Conservation (phyloP, 768 basidiomycete species). For the Leccinum boreale region DNA sequence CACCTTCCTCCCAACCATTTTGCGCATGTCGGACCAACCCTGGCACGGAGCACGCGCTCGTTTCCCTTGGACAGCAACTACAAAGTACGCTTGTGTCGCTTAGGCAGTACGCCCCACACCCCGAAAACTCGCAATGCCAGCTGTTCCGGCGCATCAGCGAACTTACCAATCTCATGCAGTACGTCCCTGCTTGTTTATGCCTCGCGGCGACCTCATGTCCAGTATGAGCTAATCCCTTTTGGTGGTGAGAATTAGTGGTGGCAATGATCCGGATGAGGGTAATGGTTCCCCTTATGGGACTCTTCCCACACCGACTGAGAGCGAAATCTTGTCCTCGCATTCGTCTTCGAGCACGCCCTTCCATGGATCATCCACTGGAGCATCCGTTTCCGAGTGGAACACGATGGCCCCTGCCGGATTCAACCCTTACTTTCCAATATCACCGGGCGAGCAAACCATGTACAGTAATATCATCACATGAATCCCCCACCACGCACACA, state of each 20-base stretch:
- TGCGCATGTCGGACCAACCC: conserved; percentile 67
- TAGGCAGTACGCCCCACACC: conserved; percentile 60
- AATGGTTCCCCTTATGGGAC: conserved; percentile 51
- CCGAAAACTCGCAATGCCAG: conserved; percentile 49
- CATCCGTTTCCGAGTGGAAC: conserved; percentile 59
- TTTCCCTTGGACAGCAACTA: conserved; percentile 61
- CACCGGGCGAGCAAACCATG: conserved; percentile 50
- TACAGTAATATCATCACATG: conserved; percentile 58
- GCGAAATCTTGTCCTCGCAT: conserved; percentile 51
- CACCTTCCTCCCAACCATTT: conserved; percentile 36
- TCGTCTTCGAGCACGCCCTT: conserved; percentile 41
- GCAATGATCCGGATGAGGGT: conserved; percentile 48
- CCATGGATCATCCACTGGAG: conserved; percentile 44
- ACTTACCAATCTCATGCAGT: conserved; percentile 65
- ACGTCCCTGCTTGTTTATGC: conserved; percentile 34
- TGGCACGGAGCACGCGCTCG: conserved; percentile 53
- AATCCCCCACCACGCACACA: conserved; percentile 14
- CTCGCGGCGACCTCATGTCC: conserved; percentile 34
- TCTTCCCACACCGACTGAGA: conserved; percentile 57
- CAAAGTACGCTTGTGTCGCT: conserved; percentile 54
- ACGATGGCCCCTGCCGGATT: conserved; percentile 52
- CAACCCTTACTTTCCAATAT: conserved; percentile 67
- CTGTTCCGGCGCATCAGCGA: conserved; percentile 60
- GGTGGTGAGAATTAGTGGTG: conserved; percentile 43
- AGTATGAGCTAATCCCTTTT: conserved; percentile 30